Evolutionary conservation across 2,329 filamentous ascomycete species (phyloP).

Genomic region (Pochonia chlamydosporia): DNA sequence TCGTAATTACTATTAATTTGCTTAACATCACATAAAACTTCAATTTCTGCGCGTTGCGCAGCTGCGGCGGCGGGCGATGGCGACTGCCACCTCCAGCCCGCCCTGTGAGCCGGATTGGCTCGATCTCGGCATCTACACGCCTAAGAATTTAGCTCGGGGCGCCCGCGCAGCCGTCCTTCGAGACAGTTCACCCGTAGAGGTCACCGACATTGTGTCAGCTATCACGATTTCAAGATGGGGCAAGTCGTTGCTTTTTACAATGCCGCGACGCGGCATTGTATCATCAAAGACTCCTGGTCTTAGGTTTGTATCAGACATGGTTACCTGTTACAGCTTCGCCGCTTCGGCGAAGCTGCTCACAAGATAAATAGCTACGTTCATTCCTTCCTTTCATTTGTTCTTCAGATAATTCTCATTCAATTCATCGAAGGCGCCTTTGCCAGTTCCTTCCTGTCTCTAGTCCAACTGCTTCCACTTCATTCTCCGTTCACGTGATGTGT

Average conservation of each 20-base stretch:
- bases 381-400: neutral
- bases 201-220: neutral
- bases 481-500: too few species aligned
- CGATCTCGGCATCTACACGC: constrained; percentile 6
- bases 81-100: constrained; percentile 2
- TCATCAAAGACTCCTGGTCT: neutral
- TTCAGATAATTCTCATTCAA: neutral
- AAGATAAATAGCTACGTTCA: neutral
- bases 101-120: constrained; percentile 2
- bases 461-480: too few species aligned
- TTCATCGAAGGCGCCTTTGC: too few species aligned
- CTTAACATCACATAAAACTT: neutral
- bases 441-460: too few species aligned
- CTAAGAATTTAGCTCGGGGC: neutral
- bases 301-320: neutral
- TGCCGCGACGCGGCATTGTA: neutral
- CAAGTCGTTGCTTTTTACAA: neutral
- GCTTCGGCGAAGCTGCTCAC: too few species aligned
- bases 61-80: constrained; percentile 6
- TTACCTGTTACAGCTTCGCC: neutral
- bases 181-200: neutral
- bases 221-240: neutral
- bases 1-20: too few species aligned
- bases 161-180: neutral
- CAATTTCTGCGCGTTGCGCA: constrained; percentile 4